Evolutionary conservation across 2,329 filamentous ascomycete species (phyloP).

Genomic region (Pleoardoris graminearum): DNA sequence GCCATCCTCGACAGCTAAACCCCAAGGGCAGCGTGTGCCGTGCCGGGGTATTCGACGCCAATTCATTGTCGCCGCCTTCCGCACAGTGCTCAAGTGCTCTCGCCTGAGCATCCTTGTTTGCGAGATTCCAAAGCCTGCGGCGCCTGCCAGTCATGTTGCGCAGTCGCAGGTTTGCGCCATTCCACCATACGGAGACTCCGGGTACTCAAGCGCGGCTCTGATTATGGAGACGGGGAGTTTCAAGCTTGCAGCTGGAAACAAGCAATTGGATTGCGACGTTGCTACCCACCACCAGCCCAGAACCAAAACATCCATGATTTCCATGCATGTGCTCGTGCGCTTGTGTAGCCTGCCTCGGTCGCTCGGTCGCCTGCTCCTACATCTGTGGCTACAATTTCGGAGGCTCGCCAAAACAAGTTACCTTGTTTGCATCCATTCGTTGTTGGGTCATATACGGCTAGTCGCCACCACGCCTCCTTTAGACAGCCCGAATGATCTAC

Average conservation of each 20-base stretch:
- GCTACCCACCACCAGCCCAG: slow-evolving; percentile 11
- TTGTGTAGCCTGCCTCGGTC: slow-evolving; percentile 20
- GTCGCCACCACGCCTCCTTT: slow-evolving; percentile 31
- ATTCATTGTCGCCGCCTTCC: neutral
- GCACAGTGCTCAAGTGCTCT: no score
- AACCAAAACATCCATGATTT: slow-evolving; percentile 15
- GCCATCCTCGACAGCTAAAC: neutral
- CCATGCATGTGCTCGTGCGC: slow-evolving; percentile 22
- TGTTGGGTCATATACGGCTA: slow-evolving; percentile 13
- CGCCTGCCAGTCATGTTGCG: neutral
- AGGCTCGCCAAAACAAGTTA: slow-evolving; percentile 31
- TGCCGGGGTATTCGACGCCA: neutral
- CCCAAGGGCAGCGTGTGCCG: neutral
- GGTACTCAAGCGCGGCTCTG: neutral
- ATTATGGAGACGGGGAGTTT: neutral
- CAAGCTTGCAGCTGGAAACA: slow-evolving; percentile 10
- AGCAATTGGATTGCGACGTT: slow-evolving; percentile 3
- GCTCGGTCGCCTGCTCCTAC: slow-evolving; percentile 14
- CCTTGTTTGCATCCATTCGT: slow-evolving; percentile 22
- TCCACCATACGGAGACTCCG: slow-evolving; percentile 13
- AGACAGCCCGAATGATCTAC: slow-evolving; percentile 21
- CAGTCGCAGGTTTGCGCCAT: neutral
- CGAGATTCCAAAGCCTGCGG: neutral
- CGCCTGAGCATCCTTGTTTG: neutral
- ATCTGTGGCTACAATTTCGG: slow-evolving; percentile 40